Conservation (phyloP, 257 asterid genomes). For the Perilla frutescens region DNA sequence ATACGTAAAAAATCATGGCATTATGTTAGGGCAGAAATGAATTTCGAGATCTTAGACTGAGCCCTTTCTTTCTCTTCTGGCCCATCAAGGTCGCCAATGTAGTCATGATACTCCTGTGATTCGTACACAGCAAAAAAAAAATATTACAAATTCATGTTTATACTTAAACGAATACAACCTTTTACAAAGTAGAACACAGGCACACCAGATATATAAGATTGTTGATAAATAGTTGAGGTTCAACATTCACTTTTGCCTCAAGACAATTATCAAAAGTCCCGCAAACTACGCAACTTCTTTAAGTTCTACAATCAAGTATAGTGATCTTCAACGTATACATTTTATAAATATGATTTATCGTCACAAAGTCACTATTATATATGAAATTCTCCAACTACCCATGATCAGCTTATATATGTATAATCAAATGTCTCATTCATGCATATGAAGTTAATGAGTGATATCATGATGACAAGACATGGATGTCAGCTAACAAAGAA, state of each 20-base stretch:
- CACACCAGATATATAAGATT: no score
- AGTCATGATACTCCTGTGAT: conserved; percentile 85
- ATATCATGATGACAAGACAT: no score
- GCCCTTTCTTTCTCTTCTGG: conserved; percentile 98
- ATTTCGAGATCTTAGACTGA: conserved; percentile 71
- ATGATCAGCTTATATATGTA: no score
- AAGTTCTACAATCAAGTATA: neutral
- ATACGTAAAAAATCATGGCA: neutral
- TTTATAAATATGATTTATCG: neutral
- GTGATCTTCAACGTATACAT: neutral
- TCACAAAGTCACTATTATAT: no score
- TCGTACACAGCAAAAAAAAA: conserved; percentile 16
- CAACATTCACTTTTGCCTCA: no score
- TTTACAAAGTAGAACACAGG: no score
- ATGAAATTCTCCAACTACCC: no score
- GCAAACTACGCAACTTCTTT: neutral
- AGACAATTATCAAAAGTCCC: neutral
- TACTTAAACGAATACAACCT: no score
- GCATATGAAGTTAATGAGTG: no score
- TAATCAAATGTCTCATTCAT: neutral
- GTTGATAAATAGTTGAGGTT: no score
- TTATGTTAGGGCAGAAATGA: conserved; percentile 68
- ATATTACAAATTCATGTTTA: neutral
- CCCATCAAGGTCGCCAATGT: conserved; percentile 94
- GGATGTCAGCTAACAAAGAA: no score